phyloP scores from a whole-genome alignment of 441 rosid species.

The Erodium texanum region DNA sequence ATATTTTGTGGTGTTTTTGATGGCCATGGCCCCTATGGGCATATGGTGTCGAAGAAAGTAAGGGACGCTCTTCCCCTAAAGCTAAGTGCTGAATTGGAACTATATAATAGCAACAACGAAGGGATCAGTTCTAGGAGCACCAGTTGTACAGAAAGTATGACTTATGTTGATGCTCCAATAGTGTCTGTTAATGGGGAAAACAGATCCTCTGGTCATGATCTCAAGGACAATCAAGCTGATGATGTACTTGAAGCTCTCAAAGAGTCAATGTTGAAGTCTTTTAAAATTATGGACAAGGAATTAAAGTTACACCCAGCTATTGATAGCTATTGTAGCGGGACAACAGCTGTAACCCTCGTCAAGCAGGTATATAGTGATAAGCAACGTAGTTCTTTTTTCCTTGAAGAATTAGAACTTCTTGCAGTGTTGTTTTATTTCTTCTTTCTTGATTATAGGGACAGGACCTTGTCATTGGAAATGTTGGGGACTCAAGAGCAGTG shows the following conservation, averaged over 20 bases:
- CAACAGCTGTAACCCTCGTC: constrained; percentile 1
- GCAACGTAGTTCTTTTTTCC: background rate
- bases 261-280: background rate
- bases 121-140: background rate
- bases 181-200: background rate
- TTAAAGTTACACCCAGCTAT: background rate
- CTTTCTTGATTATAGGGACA: background rate
- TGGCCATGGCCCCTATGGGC: background rate
- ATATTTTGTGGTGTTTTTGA: constrained; percentile 2
- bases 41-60: background rate
- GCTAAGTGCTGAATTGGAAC: background rate
- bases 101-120: background rate
- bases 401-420: background rate
- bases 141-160: background rate
- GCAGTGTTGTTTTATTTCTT: background rate
- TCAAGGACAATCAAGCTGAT: background rate
- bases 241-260: background rate
- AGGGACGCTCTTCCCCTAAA: constrained; percentile 2
- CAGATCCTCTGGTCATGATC: background rate
- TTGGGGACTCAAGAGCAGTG: constrained; percentile 3
- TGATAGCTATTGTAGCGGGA: constrained; percentile 1
- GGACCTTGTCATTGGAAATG: constrained; percentile 1
- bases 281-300: constrained; percentile 1
- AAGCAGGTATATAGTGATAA: background rate
- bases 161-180: background rate